phyloP scores from a whole-genome alignment of 129 eudicot genomes.

The Tanacetum coccineum region DNA sequence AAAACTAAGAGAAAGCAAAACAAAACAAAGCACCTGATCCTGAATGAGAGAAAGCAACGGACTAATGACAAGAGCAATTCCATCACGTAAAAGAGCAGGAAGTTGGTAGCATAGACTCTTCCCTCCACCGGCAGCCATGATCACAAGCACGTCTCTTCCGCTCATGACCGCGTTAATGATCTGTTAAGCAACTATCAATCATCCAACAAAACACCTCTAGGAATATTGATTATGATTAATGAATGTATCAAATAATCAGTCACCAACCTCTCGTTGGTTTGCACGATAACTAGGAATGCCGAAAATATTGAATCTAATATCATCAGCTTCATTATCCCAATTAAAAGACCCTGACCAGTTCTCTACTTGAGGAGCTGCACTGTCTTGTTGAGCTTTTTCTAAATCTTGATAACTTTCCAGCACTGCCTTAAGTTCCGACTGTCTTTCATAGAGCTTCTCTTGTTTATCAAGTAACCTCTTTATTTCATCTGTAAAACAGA shows the following conservation, averaged over 20 bases:
- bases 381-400: slow-evolving; percentile 37
- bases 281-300: slow-evolving; percentile 90
- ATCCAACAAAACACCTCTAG: no score
- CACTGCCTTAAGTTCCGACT: slow-evolving; percentile 75
- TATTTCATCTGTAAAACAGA: slow-evolving; percentile 60
- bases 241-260: not conserved
- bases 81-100: slow-evolving; percentile 82
- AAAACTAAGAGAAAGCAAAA: not conserved
- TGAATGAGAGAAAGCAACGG: slow-evolving; percentile 98
- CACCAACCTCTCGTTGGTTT: slow-evolving; percentile 84
- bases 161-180: slow-evolving; percentile 93
- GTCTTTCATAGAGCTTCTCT: slow-evolving; percentile 72
- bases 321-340: slow-evolving; percentile 84
- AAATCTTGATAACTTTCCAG: slow-evolving; percentile 55
- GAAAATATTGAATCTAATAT: slow-evolving; percentile 71
- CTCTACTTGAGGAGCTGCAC: slow-evolving; percentile 44
- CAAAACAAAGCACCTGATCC: slow-evolving; percentile 64
- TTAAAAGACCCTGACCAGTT: slow-evolving; percentile 83
- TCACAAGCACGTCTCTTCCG: slow-evolving; percentile 87
- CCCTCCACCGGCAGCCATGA: slow-evolving; percentile 99
- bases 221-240: no score
- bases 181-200: slow-evolving; percentile 31
- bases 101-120: slow-evolving; percentile 99
- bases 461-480: slow-evolving; percentile 72
- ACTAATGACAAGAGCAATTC: slow-evolving; percentile 88